These are phyloP conservation scores for Aspergillus panamensis DNA, from an alignment of 495 filamentous ascomycete genomes.

Conservation along the genomic window DNA sequence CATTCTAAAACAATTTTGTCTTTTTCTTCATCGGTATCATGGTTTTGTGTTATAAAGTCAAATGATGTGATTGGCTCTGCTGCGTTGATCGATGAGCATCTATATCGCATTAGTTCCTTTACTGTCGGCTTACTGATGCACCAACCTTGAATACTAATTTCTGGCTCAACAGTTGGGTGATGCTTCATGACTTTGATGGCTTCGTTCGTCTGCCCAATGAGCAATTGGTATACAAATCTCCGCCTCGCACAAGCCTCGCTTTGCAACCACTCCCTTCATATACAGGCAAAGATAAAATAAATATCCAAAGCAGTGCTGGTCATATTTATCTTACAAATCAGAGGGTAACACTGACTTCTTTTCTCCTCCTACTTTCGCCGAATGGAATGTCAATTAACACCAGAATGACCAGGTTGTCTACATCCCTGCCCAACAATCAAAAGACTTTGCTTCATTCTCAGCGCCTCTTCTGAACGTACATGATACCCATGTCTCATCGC, in stretches of 20 bases:
- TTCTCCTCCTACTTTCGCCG: not conserved
- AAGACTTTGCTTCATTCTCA: constrained; percentile 80
- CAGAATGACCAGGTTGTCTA: constrained; percentile 68
- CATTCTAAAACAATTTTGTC: not conserved
- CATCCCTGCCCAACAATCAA: constrained; percentile 66
- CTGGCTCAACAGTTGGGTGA: constrained; percentile 62
- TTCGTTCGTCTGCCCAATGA: constrained; percentile 72
- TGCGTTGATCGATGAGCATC: constrained; percentile 7
- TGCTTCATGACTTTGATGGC: constrained; percentile 60
- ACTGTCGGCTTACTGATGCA: too few relatives aligned
- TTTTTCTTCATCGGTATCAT: not conserved
- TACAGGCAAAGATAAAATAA: constrained; percentile 53
- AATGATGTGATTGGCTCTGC: not conserved
- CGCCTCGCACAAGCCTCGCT: constrained; percentile 63
- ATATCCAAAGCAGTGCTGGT: constrained; percentile 57
- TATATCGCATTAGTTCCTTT: too few relatives aligned
- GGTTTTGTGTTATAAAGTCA: not conserved
- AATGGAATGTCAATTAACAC: constrained; percentile 9
- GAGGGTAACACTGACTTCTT: constrained; percentile 50
- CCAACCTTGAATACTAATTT: constrained; percentile 2
- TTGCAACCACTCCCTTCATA: constrained; percentile 58
- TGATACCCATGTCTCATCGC: constrained; percentile 86
- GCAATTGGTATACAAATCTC: constrained; percentile 65
- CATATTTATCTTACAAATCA: constrained; percentile 84
- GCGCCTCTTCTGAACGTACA: constrained; percentile 78